Evolutionary conservation across 1,284 basidiomycete species (phyloP), one percentile per base, ranked within the genome.

Genomic region (Sanguinoderma infundibulare): DNA sequence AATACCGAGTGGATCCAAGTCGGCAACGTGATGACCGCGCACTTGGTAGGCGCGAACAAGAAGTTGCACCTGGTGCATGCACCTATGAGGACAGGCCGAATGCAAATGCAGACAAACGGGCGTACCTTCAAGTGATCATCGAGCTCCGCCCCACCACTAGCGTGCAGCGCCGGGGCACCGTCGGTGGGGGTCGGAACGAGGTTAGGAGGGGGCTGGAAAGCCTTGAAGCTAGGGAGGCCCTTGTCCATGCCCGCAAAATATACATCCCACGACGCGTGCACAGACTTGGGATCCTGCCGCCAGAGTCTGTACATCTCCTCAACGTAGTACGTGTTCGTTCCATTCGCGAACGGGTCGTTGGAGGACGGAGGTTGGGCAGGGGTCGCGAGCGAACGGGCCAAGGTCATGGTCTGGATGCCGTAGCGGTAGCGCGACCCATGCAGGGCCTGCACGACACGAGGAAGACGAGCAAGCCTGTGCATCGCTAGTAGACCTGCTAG

Each of bases 11-110:
- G 97, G 97, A 74, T 99, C 97, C 62, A 99, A 85, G 70, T 96
- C 91, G 58, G 97, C 98, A 68, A 97, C 86, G 74, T 98, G 95
- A 76, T 99, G 98, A 36, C 98, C 97, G 61, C 96, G 94, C 32
- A 99, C 97, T 89, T 99, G 97, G 80, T 98, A 99, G 7, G 98
- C 97, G 69, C 97, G 92, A 61, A 98, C 95, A 65, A 98, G 89
- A 35, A 98, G 85, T 91, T 98, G 96, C 24, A 95, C 90, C 96
- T 98, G 47, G 53, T 32, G 66, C 22, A 46, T 32, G 66, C 22
- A 46, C 9, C 55, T 24, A 57, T 39, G 52, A 39, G 26, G 26
- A 62, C 40, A 26, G 22, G 44, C 34, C 28, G 49, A 59, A 28
- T 42, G 46, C 35, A 10, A 8, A 24, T n/a, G 55, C n/a, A 57